phyloP scores from a whole-genome alignment of 495 filamentous ascomycete species.

The Tuber umbilicatum region DNA sequence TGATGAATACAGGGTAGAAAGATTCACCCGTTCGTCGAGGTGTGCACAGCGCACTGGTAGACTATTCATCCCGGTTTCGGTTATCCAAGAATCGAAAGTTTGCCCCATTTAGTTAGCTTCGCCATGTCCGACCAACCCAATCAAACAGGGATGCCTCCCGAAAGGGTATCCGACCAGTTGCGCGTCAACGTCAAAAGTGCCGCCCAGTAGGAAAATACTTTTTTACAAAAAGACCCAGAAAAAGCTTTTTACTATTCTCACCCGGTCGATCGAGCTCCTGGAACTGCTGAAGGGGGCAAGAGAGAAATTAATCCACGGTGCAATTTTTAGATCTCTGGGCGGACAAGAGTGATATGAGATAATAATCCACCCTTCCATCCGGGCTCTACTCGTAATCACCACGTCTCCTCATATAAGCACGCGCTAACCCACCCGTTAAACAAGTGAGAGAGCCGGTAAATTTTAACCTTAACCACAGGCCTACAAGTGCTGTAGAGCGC shows the following conservation, averaged over 20 bases:
- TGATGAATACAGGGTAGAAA: not conserved
- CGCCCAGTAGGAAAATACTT: not conserved
- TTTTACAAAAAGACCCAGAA: not conserved
- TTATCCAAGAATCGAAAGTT: not conserved
- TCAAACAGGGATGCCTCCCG: not conserved
- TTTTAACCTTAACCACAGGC: not conserved
- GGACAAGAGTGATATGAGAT: not conserved
- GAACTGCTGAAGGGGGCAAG: not conserved
- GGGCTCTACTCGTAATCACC: not conserved
- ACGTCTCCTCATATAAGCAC: not conserved
- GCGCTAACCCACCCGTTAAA: not conserved
- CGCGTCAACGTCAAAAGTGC: not conserved
- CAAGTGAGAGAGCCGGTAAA: not conserved
- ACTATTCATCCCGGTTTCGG: not conserved
- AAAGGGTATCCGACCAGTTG: not conserved
- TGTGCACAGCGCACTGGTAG: not conserved
- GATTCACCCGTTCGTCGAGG: not conserved
- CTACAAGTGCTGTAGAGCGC: no score
- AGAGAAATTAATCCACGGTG: not conserved
- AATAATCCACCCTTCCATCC: not conserved
- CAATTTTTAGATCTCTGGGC: not conserved
- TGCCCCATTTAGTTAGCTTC: not conserved
- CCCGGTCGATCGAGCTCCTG: not conserved
- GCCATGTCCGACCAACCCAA: not conserved
- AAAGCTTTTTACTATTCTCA: not conserved